Evolutionary conservation across 1,139 yeast species (phyloP).

Genomic region (Saccharomycopsis hybrid): DNA sequence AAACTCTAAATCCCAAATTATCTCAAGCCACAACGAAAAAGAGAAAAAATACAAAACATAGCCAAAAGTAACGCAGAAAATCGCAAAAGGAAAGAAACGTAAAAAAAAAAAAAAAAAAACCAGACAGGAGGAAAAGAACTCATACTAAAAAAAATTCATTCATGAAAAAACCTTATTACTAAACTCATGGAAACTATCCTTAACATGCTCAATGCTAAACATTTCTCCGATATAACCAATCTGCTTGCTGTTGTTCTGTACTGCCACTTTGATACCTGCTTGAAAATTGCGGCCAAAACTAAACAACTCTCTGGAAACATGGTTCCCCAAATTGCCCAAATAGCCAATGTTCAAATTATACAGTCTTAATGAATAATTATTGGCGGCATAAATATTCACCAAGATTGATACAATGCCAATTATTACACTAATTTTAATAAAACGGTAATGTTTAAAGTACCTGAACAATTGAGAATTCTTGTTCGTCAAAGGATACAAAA

Average conservation of each 20-base stretch:
- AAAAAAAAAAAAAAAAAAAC: neutral
- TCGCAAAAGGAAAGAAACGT: neutral
- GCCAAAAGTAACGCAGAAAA: neutral
- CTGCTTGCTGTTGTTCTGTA: neutral
- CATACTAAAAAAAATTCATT: no score
- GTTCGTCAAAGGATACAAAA: slow-evolving; percentile 12
- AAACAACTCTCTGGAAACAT: no score
- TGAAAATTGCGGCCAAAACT: slow-evolving; percentile 7
- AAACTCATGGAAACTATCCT: neutral
- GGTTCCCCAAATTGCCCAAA: no score
- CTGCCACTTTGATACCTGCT: slow-evolving; percentile 5
- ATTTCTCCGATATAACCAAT: neutral
- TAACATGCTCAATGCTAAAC: neutral
- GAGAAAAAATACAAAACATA: neutral
- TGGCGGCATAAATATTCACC: slow-evolving; percentile 6
- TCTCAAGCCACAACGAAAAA: neutral
- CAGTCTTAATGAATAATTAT: neutral
- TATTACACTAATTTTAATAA: slow-evolving; percentile 9
- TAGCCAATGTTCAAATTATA: no score
- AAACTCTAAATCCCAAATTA: no score
- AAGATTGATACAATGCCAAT: slow-evolving; percentile 16
- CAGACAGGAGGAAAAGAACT: neutral
- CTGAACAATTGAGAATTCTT: neutral
- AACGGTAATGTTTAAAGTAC: slow-evolving; percentile 2
- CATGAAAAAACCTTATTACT: slow-evolving; percentile 1